phyloP scores from a whole-genome alignment of 176 grass and related monocot genomes.

The Zea mays region DNA sequence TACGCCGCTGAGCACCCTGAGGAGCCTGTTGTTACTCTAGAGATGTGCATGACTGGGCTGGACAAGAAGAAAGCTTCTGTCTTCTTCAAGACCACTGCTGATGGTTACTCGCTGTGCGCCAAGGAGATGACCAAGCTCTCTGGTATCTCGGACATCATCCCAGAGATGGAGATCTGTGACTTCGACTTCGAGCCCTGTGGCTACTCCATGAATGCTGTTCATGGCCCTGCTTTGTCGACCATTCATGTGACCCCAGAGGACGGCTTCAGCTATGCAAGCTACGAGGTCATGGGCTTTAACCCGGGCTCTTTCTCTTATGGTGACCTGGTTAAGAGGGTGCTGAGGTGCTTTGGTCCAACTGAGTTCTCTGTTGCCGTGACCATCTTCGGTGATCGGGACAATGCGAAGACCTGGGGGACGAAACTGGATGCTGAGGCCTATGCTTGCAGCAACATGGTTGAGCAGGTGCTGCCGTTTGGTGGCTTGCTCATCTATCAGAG shows the following conservation, averaged over 20 bases:
- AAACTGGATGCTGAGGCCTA: slow-evolving; percentile 35
- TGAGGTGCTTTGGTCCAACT: slow-evolving; percentile 44
- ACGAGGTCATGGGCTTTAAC: slow-evolving; percentile 56
- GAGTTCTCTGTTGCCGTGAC: slow-evolving; percentile 56
- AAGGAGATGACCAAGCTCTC: slow-evolving; percentile 61
- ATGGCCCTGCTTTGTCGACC: slow-evolving; percentile 45
- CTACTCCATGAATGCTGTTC: slow-evolving; percentile 60
- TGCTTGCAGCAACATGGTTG: slow-evolving; percentile 43
- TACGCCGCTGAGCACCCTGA: slow-evolving; percentile 45
- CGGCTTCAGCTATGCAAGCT: slow-evolving; percentile 59
- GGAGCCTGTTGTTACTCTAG: slow-evolving; percentile 42
- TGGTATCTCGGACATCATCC: slow-evolving; percentile 49
- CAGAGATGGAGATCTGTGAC: slow-evolving; percentile 57
- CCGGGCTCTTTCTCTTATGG: slow-evolving; percentile 2
- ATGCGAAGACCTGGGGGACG: slow-evolving; percentile 35
- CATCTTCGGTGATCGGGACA: slow-evolving; percentile 28
- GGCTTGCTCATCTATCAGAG: slow-evolving; percentile 52
- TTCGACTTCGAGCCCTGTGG: slow-evolving; percentile 56
- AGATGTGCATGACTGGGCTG: slow-evolving; percentile 62
- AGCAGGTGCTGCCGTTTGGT: slow-evolving; percentile 43
- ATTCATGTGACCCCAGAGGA: slow-evolving; percentile 64
- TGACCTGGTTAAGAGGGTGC: slow-evolving; percentile 49
- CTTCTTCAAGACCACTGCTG: slow-evolving; percentile 50
- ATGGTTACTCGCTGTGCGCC: slow-evolving; percentile 39
- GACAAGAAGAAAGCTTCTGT: slow-evolving; percentile 44